phyloP scores from a whole-genome alignment of 2,329 filamentous ascomycete species.

The Neofusicoccum sp. region DNA sequence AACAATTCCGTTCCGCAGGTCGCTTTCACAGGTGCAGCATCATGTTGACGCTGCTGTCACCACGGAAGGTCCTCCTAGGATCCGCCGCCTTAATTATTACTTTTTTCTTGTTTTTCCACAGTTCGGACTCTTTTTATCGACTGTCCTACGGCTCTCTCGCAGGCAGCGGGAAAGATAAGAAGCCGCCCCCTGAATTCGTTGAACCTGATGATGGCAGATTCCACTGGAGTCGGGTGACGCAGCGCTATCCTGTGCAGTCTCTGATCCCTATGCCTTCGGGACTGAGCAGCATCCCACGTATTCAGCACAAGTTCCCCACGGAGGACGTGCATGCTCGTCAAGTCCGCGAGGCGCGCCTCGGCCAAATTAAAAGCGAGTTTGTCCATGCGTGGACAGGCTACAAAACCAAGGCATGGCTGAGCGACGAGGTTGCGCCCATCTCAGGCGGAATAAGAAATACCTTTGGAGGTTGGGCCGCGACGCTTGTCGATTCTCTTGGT shows the following conservation, averaged over 20 bases:
- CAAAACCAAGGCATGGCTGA: slow-evolving; percentile 64
- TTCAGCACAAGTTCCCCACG: slow-evolving; percentile 34
- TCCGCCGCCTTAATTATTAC: too few species aligned
- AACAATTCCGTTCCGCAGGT: not conserved
- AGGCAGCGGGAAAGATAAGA: too few species aligned
- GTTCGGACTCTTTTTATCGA: too few species aligned
- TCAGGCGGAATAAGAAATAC: slow-evolving; percentile 56
- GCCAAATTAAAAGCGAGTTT: slow-evolving; percentile 36
- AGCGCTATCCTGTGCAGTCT: too few species aligned
- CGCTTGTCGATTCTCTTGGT: slow-evolving; percentile 59
- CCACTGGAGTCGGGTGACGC: too few species aligned
- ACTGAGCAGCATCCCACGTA: slow-evolving; percentile 34
- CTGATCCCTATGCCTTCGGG: slow-evolving; percentile 33
- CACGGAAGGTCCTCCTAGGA: slow-evolving; percentile 1
- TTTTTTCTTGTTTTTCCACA: too few species aligned
- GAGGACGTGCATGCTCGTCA: slow-evolving; percentile 28
- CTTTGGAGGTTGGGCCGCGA: slow-evolving; percentile 69
- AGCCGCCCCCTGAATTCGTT: too few species aligned
- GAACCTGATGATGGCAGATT: too few species aligned
- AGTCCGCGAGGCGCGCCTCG: slow-evolving; percentile 31
- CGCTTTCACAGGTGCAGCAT: not conserved
- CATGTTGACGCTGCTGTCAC: not conserved
- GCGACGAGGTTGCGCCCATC: slow-evolving; percentile 65
- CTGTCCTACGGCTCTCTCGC: too few species aligned
- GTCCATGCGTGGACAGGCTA: slow-evolving; percentile 58